A percentile compares a stretch with the other conserved stretches of the same genome.
These are phyloP conservation scores for Agrocybe praecox DNA, from an alignment of 768 basidiomycete species.

Conservation along the genomic window DNA sequence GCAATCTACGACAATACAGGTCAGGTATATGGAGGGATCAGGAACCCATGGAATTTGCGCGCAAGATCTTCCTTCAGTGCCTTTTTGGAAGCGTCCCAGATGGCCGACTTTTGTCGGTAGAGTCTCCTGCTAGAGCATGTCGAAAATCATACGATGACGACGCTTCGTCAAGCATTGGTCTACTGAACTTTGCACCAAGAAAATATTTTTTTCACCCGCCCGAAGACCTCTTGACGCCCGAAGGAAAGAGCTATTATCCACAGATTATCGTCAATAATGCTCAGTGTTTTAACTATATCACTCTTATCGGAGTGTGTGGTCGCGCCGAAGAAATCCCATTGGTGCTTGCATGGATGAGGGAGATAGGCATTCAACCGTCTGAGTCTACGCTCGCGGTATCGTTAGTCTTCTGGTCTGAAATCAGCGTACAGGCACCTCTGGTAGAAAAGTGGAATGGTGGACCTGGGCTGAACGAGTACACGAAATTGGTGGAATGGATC, in stretches of 20 bases:
- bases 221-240: constrained; percentile 25
- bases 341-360: constrained; percentile 75
- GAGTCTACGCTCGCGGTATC: constrained; percentile 58
- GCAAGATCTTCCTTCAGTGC: constrained; percentile 55
- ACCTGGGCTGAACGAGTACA: constrained; percentile 41
- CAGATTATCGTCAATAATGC: constrained; percentile 45
- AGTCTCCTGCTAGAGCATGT: constrained; percentile 38
- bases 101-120: constrained; percentile 26
- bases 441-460: constrained; percentile 48
- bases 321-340: constrained; percentile 63
- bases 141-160: constrained; percentile 27
- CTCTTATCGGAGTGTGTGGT: constrained; percentile 51
- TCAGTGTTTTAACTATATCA: constrained; percentile 61
- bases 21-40: constrained; percentile 48
- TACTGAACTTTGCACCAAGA: constrained; percentile 8
- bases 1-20: constrained; percentile 25
- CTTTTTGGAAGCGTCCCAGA: constrained; percentile 52
- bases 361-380: constrained; percentile 53
- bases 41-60: constrained; percentile 48
- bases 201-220: constrained; percentile 17
- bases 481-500: constrained; percentile 52
- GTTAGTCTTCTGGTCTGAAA: constrained; percentile 74
- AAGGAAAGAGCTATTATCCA: constrained; percentile 22
- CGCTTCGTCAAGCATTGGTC: constrained; percentile 11
- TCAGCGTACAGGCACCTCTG: constrained; percentile 61